A percentile compares a stretch with the other conserved stretches of the same genome.
Conservation (phyloP, 2,329 filamentous ascomycete species). For the Coniochaeta sp. region DNA sequence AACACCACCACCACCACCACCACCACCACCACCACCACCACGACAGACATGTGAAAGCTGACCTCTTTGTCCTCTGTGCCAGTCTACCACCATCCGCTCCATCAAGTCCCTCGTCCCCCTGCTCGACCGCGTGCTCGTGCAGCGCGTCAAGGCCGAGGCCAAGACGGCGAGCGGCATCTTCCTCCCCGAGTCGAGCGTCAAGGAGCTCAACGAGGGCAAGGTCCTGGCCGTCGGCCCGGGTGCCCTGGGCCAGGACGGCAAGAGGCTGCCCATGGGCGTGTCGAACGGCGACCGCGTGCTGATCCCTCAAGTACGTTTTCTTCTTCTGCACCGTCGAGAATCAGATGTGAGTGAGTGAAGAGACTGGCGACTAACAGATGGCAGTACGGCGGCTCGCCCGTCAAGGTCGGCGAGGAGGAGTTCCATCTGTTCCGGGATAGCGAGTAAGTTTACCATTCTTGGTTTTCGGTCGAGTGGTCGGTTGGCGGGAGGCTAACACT, state of each 20-base stretch:
- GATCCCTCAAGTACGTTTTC: slow-evolving; percentile 74
- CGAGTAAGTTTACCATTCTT: slow-evolving; percentile 66
- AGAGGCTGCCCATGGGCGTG: slow-evolving; percentile 80
- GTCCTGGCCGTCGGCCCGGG: slow-evolving; percentile 94
- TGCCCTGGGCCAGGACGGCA: slow-evolving; percentile 77
- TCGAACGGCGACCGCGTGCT: slow-evolving; percentile 81
- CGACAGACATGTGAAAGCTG: too few species aligned
- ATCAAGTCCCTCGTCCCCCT: slow-evolving; percentile 93
- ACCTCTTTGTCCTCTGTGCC: neutral
- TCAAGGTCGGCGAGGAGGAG: slow-evolving; percentile 98
- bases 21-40: neutral
- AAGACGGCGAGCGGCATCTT: slow-evolving; percentile 97
- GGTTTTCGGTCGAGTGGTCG: neutral
- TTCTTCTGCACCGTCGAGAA: neutral
- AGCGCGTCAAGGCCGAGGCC: slow-evolving; percentile 93
- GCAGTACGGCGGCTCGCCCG: slow-evolving; percentile 85
- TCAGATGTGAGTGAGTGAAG: neutral
- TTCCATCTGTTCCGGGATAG: slow-evolving; percentile 93
- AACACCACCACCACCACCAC: neutral
- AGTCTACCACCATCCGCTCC: slow-evolving; percentile 77
- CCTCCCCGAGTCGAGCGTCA: slow-evolving; percentile 91
- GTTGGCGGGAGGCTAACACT: neutral
- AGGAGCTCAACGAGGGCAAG: slow-evolving; percentile 97
- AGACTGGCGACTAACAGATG: slow-evolving; percentile 16
- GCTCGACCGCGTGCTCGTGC: slow-evolving; percentile 95